Conservation (phyloP, 1,139 yeast genomes). For the Geotrichum histeridarum region DNA sequence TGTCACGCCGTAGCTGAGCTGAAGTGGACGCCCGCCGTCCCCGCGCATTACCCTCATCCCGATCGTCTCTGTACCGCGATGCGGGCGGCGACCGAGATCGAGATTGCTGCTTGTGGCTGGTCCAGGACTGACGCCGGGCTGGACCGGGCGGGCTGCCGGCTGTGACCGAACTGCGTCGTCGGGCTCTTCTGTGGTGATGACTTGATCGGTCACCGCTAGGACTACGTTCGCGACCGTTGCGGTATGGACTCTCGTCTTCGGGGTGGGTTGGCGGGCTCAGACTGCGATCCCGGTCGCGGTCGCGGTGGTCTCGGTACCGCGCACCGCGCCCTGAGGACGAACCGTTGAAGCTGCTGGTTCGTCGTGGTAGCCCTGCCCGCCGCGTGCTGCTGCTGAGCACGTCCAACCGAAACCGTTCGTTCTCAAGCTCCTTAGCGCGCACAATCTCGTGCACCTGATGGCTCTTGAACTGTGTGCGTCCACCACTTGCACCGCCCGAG, state of each 20-base stretch:
- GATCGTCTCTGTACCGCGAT: background rate
- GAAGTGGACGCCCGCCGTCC: background rate
- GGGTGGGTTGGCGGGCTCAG: conserved; percentile 10
- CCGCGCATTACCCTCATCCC: background rate
- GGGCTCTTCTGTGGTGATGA: background rate
- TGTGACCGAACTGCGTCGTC: background rate
- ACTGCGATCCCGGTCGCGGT: conserved; percentile 14
- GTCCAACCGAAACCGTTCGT: conserved; percentile 23
- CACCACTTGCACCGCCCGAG: background rate
- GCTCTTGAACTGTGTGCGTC: conserved; percentile 9
- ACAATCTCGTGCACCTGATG: conserved; percentile 25
- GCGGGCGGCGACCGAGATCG: conserved; percentile 9
- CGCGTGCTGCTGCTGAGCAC: conserved; percentile 2
- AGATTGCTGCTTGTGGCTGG: background rate
- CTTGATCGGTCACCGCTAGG: background rate
- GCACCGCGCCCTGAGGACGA: background rate
- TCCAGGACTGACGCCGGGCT: conserved; percentile 9
- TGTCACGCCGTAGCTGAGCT: background rate
- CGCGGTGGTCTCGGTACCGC: background rate
- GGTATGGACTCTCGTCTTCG: background rate
- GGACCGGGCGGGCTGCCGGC: conserved; percentile 2
- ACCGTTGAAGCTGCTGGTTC: too few relatives aligned
- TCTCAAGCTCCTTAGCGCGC: conserved; percentile 23
- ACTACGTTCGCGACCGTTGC: background rate
- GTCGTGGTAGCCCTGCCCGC: background rate